These are phyloP conservation scores for Hansenula anomala DNA, from an alignment of 1,139 yeast species.

Conservation along the genomic window DNA sequence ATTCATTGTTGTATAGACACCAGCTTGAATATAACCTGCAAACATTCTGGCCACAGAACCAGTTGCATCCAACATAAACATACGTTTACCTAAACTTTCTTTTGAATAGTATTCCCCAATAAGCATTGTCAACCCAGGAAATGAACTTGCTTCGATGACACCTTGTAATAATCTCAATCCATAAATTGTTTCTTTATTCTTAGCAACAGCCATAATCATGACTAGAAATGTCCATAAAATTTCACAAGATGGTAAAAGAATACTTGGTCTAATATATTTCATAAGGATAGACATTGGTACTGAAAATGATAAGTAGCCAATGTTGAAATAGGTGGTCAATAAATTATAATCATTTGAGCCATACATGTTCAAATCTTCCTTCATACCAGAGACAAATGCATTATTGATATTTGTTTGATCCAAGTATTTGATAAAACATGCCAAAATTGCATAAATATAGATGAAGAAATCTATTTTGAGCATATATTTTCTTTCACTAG, in stretches of 20 bases:
- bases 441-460: conserved; percentile 6
- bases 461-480: conserved; percentile 7
- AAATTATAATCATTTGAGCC: conserved; percentile 33
- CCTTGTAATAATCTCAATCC: conserved; percentile 22
- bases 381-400: conserved; percentile 35
- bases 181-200: conserved; percentile 37
- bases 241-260: conserved; percentile 35
- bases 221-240: conserved; percentile 25
- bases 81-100: conserved; percentile 22
- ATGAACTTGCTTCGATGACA: conserved; percentile 6
- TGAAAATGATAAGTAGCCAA: conserved; percentile 40
- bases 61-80: conserved; percentile 25
- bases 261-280: conserved; percentile 46
- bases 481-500: conserved; percentile 6
- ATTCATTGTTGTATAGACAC: conserved; percentile 24
- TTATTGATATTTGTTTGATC: conserved; percentile 47
- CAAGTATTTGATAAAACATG: conserved; percentile 20
- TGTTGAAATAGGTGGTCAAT: conserved; percentile 24
- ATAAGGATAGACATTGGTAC: conserved; percentile 45
- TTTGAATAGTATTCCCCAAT: conserved; percentile 27
- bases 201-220: conserved; percentile 45
- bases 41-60: conserved; percentile 30
- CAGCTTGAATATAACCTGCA: conserved; percentile 35
- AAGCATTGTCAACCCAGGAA: conserved; percentile 21
- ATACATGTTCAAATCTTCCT: conserved; percentile 36